Percentiles rank a stretch among this genome's conserved stretches.
Conservation (phyloP, 2,329 filamentous ascomycete species). For the Colletotrichum australisinense region DNA sequence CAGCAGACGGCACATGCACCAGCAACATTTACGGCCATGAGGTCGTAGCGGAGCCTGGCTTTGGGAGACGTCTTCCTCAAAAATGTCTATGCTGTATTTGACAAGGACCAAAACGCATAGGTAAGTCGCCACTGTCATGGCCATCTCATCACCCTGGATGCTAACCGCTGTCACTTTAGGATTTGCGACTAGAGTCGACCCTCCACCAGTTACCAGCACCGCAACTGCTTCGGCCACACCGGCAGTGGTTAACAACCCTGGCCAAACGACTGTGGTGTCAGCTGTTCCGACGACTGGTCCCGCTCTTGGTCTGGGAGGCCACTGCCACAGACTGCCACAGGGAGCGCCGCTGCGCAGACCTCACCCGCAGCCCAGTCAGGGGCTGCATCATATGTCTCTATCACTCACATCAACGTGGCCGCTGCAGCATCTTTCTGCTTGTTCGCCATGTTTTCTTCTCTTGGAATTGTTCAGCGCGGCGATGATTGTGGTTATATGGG, state of each 20-base stretch:
- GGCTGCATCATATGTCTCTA: slow-evolving; percentile 9
- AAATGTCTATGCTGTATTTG: slow-evolving; percentile 90
- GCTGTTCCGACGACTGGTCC: slow-evolving; percentile 30
- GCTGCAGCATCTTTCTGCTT: slow-evolving; percentile 19
- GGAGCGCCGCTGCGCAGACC: slow-evolving; percentile 37
- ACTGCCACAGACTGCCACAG: slow-evolving; percentile 47
- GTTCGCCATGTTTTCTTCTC: slow-evolving; percentile 10
- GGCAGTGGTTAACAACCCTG: slow-evolving; percentile 21
- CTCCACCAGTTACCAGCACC: slow-evolving; percentile 36
- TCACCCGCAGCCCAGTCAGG: slow-evolving; percentile 14
- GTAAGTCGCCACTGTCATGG: slow-evolving; percentile 50
- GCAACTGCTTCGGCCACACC: slow-evolving; percentile 10
- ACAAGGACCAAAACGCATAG: slow-evolving; percentile 76
- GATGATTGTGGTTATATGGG: too few species aligned
- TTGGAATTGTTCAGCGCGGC: not conserved
- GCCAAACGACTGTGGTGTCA: slow-evolving; percentile 8
- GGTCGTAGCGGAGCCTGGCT: slow-evolving; percentile 78
- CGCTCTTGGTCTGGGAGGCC: slow-evolving; percentile 48
- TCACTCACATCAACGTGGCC: slow-evolving; percentile 11
- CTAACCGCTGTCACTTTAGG: slow-evolving; percentile 41
- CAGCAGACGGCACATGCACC: slow-evolving; percentile 62
- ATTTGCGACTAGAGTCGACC: slow-evolving; percentile 49
- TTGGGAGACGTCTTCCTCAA: slow-evolving; percentile 88
- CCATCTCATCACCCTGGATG: not conserved
- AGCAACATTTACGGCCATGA: slow-evolving; percentile 82